Base-by-base conservation (phyloP, 208 protist species). In the Crithidia sp. region DNA sequence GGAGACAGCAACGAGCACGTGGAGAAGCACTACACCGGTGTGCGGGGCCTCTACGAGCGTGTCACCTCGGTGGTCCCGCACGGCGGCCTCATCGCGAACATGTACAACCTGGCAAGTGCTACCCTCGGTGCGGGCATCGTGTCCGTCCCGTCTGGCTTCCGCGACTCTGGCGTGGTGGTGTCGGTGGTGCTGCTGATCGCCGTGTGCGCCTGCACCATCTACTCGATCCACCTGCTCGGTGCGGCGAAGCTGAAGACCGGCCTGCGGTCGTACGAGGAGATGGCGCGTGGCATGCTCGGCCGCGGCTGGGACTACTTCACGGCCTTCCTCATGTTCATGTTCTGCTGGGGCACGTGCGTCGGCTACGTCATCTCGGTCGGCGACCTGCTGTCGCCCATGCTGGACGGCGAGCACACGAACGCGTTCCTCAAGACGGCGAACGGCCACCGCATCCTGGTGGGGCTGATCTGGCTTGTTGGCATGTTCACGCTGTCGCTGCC, bases 101-200 rank as follows among this genome's bases (percentile, higher is more conserved):
- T 88, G 14, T 92, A 92, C 77, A 97, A 90, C 65, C 77, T 97
- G 28, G 87, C 84, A 4, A 86, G 78, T 49, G 81, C 84, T 14
- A 94, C 87, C n/a, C 79, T 97, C 16, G 93, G 93, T 50, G 90
- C 90, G 13, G 89, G 90, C 16, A 94, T 95, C 67, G 72, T 95
- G 12, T 75, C 86, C 2, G 74, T 97, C 8, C 85, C 93, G 36
- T 83, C 80, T 39, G 90, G 77, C 41, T 94, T 95, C 50, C 71
- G 83, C 63, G 60, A 81, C 58, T 90, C 82, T 36, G 93, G 93
- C 41, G 78, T 95, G 44, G 67, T 89, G 45, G 70, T 93, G 2
- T 81, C 87, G 10, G 45, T 77, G 10, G 36, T 95, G 3, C 67
- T 87, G 52, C 77, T 97, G 7, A 66, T 86, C 5, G 61, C 83